Percentiles rank a stretch among this genome's conserved stretches.
These are phyloP conservation scores for Ormosia semicastrata DNA, from an alignment of 306 rosid species.

Conservation along the genomic window DNA sequence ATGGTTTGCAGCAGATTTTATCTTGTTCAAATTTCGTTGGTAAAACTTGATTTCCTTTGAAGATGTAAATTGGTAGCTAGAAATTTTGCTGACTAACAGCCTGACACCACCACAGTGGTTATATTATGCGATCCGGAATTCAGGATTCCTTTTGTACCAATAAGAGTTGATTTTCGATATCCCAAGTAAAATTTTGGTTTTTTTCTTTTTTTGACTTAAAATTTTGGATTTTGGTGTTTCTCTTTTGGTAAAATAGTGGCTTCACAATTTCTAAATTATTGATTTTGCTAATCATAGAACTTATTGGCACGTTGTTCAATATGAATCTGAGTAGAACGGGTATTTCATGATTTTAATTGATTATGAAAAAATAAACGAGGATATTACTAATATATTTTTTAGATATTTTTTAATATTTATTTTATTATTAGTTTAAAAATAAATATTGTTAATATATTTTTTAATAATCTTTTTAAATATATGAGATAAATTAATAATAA, in stretches of 20 bases:
- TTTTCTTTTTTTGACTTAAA: not conserved
- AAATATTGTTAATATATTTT: no score
- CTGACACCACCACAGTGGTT: not conserved
- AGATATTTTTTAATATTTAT: no score
- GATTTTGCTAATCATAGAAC: not conserved
- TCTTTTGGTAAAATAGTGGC: not conserved
- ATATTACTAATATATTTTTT: no score
- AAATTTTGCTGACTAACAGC: not conserved
- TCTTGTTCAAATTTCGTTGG: not conserved
- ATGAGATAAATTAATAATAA: no score
- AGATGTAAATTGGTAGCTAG: not conserved
- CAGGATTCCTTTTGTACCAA: constrained; percentile 13
- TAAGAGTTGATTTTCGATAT: not conserved
- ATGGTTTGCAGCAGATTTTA: not conserved
- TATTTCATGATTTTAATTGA: not conserved
- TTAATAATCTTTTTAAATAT: no score
- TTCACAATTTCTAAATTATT: not conserved
- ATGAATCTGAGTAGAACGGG: not conserved
- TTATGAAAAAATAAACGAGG: not conserved
- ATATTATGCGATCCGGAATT: not conserved
- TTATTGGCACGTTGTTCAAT: not conserved
- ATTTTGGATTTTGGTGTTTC: not conserved
- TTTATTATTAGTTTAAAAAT: no score
- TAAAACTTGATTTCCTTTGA: not conserved
- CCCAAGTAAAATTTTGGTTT: not conserved